Evolutionary conservation across 2,329 filamentous ascomycete genomes (phyloP), one percentile per base, ranked within the genome.

Genomic region (Microcyclospora tardicrescens): DNA sequence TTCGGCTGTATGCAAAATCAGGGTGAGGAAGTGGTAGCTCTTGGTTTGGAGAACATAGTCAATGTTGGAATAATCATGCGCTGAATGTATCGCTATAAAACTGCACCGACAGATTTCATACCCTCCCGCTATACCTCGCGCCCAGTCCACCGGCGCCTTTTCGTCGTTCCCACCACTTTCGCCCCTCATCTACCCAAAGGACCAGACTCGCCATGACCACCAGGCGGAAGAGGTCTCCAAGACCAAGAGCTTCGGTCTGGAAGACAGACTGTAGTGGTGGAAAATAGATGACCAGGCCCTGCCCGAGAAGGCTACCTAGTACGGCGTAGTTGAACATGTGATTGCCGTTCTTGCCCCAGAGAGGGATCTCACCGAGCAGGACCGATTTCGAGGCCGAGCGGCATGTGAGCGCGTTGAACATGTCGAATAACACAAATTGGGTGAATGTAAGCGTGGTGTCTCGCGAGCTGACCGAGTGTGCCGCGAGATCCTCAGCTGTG

Each of bases 371-470:
- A 31, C 91, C 89, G 16, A 81, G 73, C 3, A 98, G 72, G 5
- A 98, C 71, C 10, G 84, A 93, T 61, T 96, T 96, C 45, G 75
- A 78, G 57, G 94, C 87, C 6, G 83, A 93, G 35, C 91, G 84
- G 63, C 91, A 98, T 12, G 84, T 81, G 15, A 98, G 70, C 2
- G 91, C 91, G 61, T 98, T 96, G 70, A 96, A 95, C 91, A 98
- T 98, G 68, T 98, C 91, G 62, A 96, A 98, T 38, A 98, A 75
- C 34, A 98, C 91, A 57, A 98, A 98, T 63, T 87, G 94, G 5
- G 91, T 98, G 59, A 98, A 98, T 0, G 91, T 96, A 83, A 98
- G 95, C 47, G 91, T 98, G 2, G 91, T 98, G 63, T 98, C 91
- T 51, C 93, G 85, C 36, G 84, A 84, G 1, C 81, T 93, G 42